These are phyloP conservation scores for Termitomyces sp. DNA, from an alignment of 768 basidiomycete genomes.

Conservation along the genomic window DNA sequence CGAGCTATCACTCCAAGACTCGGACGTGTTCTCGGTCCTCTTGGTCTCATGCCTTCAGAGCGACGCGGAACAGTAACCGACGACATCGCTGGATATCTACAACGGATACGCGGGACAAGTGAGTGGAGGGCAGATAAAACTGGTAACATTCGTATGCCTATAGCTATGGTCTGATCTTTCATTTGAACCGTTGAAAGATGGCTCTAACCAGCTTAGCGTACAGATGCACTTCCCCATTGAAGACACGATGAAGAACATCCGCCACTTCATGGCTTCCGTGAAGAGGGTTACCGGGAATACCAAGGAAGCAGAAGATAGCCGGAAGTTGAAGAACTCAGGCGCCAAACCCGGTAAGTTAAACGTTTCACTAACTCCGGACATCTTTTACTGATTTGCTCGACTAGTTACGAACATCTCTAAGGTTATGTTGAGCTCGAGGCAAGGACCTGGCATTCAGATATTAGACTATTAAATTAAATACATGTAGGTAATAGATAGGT, in stretches of 20 bases:
- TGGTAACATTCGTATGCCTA: slow-evolving; percentile 80
- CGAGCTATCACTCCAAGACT: slow-evolving; percentile 76
- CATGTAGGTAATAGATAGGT: slow-evolving; percentile 17
- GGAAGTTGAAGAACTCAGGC: slow-evolving; percentile 32
- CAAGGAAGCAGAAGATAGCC: slow-evolving; percentile 48
- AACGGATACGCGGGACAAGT: slow-evolving; percentile 72
- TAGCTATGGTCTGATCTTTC: slow-evolving; percentile 59
- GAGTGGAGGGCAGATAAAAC: slow-evolving; percentile 93
- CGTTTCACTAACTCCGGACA: slow-evolving; percentile 12
- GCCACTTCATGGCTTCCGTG: slow-evolving; percentile 70
- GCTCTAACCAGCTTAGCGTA: neutral
- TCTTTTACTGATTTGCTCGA: slow-evolving; percentile 7
- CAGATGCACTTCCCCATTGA: slow-evolving; percentile 74
- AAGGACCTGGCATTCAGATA: slow-evolving; percentile 88
- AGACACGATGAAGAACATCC: slow-evolving; percentile 77
- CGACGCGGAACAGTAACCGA: slow-evolving; percentile 93
- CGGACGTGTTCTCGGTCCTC: slow-evolving; percentile 76
- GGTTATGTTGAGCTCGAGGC: slow-evolving; percentile 80
- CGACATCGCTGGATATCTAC: slow-evolving; percentile 79
- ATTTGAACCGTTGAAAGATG: slow-evolving; percentile 1
- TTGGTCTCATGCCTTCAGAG: slow-evolving; percentile 94
- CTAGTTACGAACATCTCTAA: slow-evolving; percentile 77
- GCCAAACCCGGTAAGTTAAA: slow-evolving; percentile 45
- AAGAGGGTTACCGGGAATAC: slow-evolving; percentile 73
- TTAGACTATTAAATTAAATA: slow-evolving; percentile 64